Base-by-base conservation (phyloP, 108 stramenopile species). In the Fragilaria crotonensis region DNA sequence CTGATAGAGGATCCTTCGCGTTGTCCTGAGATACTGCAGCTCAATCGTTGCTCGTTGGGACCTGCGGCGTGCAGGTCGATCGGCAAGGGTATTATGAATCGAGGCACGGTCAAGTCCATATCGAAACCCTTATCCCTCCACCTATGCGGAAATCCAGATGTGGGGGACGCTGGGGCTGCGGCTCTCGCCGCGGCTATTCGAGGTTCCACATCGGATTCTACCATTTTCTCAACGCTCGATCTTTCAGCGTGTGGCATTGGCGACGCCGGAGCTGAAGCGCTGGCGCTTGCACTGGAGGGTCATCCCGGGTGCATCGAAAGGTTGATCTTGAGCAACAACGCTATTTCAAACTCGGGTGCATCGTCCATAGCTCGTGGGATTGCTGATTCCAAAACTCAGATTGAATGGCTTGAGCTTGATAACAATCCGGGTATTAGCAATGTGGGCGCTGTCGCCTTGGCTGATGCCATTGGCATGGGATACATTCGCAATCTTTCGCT, bases 181-280 rank as follows among this genome's bases (percentile, higher is more conserved):
- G 84, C 86, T n/a, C 44, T 91, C 30, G 81, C 84, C 30, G 85
- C 90, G 7, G 90, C 86, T 1, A 65, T 91, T 48, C 72, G 84
- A 19, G 22, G 7, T 21, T 29, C 54, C n/a, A 31, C 1, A 32
- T 14, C 47, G 22, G 14, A 47, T 21, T 44, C 14, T 1, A 45
- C 45, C 20, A 30, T 87, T 25, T 76, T 91, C 30, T 78, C 87
- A 30, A 56, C 54, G 20, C 57, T 91, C 21, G 84, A 87, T 61
- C 52, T 91, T 52, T 87, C 86, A 3, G 78, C 66, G 0, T 91
- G 90, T 54, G 72, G 63, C 30, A 74, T 91, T 49, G 70, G 76
- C 7, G 90, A 91, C 57, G 65, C 69, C 30, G 90, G 90, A 20
- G 83, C 74, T 9, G 79, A 85, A 57, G 82, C 86, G 0, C 53